These are phyloP conservation scores for Blastocladiella emersonii DNA, from an alignment of 371 early-diverging fungal species.

Conservation along the genomic window DNA sequence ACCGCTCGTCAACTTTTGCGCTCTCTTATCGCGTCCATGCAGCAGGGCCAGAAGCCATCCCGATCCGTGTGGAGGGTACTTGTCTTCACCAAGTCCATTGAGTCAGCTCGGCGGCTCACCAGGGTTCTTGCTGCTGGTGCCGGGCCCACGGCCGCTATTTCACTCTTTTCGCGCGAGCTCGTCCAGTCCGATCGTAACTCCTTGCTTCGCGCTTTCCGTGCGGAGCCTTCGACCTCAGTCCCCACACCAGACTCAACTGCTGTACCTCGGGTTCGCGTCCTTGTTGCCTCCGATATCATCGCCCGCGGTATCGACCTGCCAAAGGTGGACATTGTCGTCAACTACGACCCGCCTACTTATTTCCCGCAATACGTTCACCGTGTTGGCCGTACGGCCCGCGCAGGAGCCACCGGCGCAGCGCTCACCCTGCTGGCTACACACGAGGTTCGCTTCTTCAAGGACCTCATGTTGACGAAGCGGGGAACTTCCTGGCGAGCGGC, in stretches of 20 bases:
- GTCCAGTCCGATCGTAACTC: conserved; percentile 41
- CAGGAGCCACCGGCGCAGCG: conserved; percentile 77
- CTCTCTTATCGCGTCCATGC: too few relatives aligned
- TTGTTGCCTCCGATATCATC: conserved; percentile 87
- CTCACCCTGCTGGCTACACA: conserved; percentile 73
- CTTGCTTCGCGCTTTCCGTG: conserved; percentile 52
- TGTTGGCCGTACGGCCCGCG: conserved; percentile 96
- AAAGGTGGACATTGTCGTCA: conserved; percentile 68
- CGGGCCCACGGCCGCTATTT: conserved; percentile 21
- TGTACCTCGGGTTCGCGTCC: conserved; percentile 16
- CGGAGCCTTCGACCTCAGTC: conserved; percentile 24
- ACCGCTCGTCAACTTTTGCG: too few relatives aligned
- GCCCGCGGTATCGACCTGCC: conserved; percentile 93
- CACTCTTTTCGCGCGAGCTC: conserved; percentile 77
- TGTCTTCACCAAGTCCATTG: conserved; percentile 78
- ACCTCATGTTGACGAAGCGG: conserved; percentile 32
- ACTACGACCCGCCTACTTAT: conserved; percentile 82
- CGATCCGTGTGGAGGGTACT: conserved; percentile 29
- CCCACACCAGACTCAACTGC: not conserved
- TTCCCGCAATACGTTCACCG: conserved; percentile 92
- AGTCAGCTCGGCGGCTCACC: conserved; percentile 62
- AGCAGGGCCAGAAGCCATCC: not conserved
- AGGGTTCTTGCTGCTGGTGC: conserved; percentile 28
- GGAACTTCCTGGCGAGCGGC: not conserved
- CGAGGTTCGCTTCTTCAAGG: conserved; percentile 62